A percentile compares a stretch with the other conserved stretches of the same genome.
Conservation (phyloP, 2,329 filamentous ascomycete species). For the Elsinoe perseae region DNA sequence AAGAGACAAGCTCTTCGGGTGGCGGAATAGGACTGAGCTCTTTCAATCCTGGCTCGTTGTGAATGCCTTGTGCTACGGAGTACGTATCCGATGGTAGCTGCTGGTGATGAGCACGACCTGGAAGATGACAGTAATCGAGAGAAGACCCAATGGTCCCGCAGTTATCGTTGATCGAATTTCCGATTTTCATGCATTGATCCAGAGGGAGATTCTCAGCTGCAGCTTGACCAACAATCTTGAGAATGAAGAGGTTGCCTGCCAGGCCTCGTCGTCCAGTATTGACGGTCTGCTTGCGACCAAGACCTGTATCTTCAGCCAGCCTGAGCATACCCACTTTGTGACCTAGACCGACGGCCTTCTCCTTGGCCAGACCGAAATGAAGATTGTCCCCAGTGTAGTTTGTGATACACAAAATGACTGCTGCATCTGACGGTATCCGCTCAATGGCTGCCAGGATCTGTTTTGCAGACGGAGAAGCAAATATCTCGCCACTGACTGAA, state of each 20-base stretch:
- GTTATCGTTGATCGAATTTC: conserved; percentile 37
- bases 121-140: conserved; percentile 48
- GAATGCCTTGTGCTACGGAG: conserved; percentile 44
- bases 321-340: conserved; percentile 41
- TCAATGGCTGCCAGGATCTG: conserved; percentile 44
- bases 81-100: conserved; percentile 28
- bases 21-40: conserved; percentile 42
- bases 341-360: conserved; percentile 39
- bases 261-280: conserved; percentile 44
- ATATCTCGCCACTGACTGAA: conserved; percentile 43
- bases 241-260: conserved; percentile 44
- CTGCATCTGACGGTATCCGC: conserved; percentile 39
- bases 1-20: conserved; percentile 41
- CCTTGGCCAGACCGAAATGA: conserved; percentile 43
- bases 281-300: conserved; percentile 42
- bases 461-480: conserved; percentile 42
- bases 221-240: conserved; percentile 42
- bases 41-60: conserved; percentile 44
- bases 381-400: conserved; percentile 46
- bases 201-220: conserved; percentile 39
- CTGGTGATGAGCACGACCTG: conserved; percentile 44
- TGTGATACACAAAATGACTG: conserved; percentile 42
- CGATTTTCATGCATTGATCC: conserved; percentile 39
- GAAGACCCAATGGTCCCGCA: conserved; percentile 45
- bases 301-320: conserved; percentile 43